These are phyloP conservation scores for Cladobotryum protrusum DNA, from an alignment of 2,329 filamentous ascomycete genomes.

Conservation along the genomic window DNA sequence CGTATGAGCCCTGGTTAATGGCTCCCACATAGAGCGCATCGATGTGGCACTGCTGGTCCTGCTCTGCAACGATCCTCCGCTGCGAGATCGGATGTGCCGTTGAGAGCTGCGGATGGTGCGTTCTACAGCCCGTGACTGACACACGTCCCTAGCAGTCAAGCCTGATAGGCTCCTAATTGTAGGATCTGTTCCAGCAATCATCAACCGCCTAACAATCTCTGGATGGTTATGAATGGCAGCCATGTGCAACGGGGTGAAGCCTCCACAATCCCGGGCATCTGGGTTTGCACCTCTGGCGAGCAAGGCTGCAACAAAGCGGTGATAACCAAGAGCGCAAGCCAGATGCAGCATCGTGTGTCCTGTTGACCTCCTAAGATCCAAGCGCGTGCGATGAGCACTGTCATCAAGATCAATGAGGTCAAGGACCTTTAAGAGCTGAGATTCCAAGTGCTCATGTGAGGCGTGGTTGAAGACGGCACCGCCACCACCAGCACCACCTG, in stretches of 20 bases:
- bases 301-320: constrained; percentile 69
- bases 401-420: constrained; percentile 75
- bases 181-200: constrained; percentile 67
- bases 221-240: constrained; percentile 70
- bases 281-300: constrained; percentile 72
- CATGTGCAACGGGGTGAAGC: constrained; percentile 77
- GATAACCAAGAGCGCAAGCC: constrained; percentile 67
- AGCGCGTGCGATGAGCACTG: constrained; percentile 58
- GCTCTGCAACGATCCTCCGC: constrained; percentile 54
- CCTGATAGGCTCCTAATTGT: constrained; percentile 63
- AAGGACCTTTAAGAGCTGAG: constrained; percentile 64
- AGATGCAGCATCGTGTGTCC: constrained; percentile 79
- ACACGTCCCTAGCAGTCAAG: constrained; percentile 65
- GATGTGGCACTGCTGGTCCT: constrained; percentile 62
- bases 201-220: constrained; percentile 69
- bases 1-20: constrained; percentile 31
- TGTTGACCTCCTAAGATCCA: constrained; percentile 58
- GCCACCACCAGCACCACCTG: constrained; percentile 27
- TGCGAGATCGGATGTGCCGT: constrained; percentile 59
- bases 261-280: constrained; percentile 67
- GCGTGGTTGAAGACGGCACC: constrained; percentile 40
- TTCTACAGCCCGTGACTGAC: constrained; percentile 57
- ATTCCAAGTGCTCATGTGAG: constrained; percentile 52
- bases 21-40: constrained; percentile 61
- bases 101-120: constrained; percentile 57